Base-by-base conservation (phyloP, 495 filamentous ascomycete species). In the Monascus purpureus region DNA sequence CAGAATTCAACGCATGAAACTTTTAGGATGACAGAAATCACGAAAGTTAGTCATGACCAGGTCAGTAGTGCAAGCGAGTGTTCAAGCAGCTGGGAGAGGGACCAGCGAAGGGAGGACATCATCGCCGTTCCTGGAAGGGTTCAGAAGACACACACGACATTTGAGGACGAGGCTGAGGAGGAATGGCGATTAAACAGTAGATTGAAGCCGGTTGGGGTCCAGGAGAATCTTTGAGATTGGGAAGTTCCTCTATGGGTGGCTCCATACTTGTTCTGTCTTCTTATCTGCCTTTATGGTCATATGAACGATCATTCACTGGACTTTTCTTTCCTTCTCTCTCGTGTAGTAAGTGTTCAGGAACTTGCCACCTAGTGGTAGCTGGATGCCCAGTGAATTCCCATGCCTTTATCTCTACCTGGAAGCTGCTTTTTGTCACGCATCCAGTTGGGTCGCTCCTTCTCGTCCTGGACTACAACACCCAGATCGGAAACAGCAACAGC, bases 21-120 rank as follows among this genome's bases (percentile, higher is more conserved):
- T 19, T 33, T 38, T 16, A 50, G 54, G 36, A 19, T 38, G 6
- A 25, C 43, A n/a, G 27, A 36, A 12, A 19, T 39, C 6, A 42
- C 47, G 3, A 20, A 41, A 2, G 11, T n/a, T 16, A 3, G 39
- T 7, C 25, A 43, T 22, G 43, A 34, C 9, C 8, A 29, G 20
- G 12, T 33, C 2, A 36, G 39, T 29, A 52, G 51, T 8, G 41
- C 26, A 4, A 28, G 70, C 30, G 65, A 70, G 37, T 49, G 66
- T 25, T 41, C 56, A 3, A 67, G 65, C 8, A 69, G 65, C 38
- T 72, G 68, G 68, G 68, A 73, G 25, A 50, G 71, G 53, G 50
- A 39, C 7, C 45, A 64, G 22, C 50, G 44, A 8, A 45, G 30
- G 11, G 22, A 43, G 35, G 12, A 37, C 37, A 29, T 30, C 12